Evolutionary conservation across 2,329 filamentous ascomycete genomes (phyloP).

Genomic region (Aureobasidium sp.): DNA sequence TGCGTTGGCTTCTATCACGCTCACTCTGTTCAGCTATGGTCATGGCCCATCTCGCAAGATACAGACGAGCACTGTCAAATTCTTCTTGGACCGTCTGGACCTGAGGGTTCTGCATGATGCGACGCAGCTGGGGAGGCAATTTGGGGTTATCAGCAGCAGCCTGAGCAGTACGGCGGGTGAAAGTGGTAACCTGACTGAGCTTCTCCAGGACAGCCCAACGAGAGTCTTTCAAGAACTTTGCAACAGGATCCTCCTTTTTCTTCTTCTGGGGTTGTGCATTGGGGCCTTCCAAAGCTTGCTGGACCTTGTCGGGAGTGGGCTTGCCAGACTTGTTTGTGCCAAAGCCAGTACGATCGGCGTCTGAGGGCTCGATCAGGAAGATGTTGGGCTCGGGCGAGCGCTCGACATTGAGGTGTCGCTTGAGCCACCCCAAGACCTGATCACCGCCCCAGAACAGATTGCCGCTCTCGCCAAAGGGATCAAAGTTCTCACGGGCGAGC

Average conservation of each 20-base stretch:
- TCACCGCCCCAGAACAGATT: slow-evolving; percentile 97
- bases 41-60: slow-evolving; percentile 96
- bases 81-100: slow-evolving; percentile 94
- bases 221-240: slow-evolving; percentile 88
- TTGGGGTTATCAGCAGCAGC: slow-evolving; percentile 87
- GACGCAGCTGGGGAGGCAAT: slow-evolving; percentile 77
- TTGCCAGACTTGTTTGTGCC: slow-evolving; percentile 43
- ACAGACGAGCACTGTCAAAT: slow-evolving; percentile 91
- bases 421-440: slow-evolving; percentile 86
- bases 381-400: slow-evolving; percentile 80
- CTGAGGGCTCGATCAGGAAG: slow-evolving; percentile 79
- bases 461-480: slow-evolving; percentile 72
- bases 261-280: slow-evolving; percentile 30
- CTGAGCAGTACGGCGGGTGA: slow-evolving; percentile 84
- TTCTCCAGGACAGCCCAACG: slow-evolving; percentile 96
- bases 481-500: slow-evolving; percentile 69
- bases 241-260: slow-evolving; percentile 68
- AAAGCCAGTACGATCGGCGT: slow-evolving; percentile 78
- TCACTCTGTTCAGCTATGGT: slow-evolving; percentile 96
- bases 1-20: slow-evolving; percentile 70
- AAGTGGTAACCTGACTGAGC: slow-evolving; percentile 93
- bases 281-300: slow-evolving; percentile 33
- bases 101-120: slow-evolving; percentile 81
- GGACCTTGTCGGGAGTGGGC: slow-evolving; percentile 40
- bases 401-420: slow-evolving; percentile 73